Evolutionary conservation across 768 basidiomycete genomes (phyloP).

Genomic region (Termitomyces sp.): DNA sequence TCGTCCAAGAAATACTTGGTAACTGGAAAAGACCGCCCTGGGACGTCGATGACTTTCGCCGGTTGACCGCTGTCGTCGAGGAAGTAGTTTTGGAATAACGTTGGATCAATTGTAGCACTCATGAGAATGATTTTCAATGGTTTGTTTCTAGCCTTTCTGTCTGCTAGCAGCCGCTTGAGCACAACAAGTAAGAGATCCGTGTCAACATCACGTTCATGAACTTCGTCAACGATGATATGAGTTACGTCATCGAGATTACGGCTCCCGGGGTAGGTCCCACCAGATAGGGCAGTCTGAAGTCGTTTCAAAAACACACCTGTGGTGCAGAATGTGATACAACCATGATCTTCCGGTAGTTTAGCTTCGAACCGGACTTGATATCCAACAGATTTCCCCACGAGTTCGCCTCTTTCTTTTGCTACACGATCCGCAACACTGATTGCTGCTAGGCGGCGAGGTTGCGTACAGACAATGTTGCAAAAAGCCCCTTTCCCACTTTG

Average conservation of each 20-base stretch:
- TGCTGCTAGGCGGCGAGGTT: slow-evolving; percentile 88
- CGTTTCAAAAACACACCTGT: slow-evolving; percentile 86
- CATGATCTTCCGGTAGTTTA: slow-evolving; percentile 72
- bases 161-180: slow-evolving; percentile 74
- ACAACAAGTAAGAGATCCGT: slow-evolving; percentile 88
- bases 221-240: slow-evolving; percentile 92
- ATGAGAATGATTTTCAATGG: slow-evolving; percentile 87
- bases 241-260: slow-evolving; percentile 69
- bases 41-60: slow-evolving; percentile 72
- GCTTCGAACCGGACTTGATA: slow-evolving; percentile 92
- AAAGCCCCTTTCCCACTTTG: slow-evolving; percentile 70
- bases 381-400: slow-evolving; percentile 67
- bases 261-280: slow-evolving; percentile 26
- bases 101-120: slow-evolving; percentile 94
- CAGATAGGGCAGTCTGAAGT: slow-evolving; percentile 69
- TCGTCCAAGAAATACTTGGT: slow-evolving; percentile 78
- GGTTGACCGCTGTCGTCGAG: slow-evolving; percentile 50
- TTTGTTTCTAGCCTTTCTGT: slow-evolving; percentile 63
- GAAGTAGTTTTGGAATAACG: slow-evolving; percentile 88
- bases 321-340: slow-evolving; percentile 89
- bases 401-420: slow-evolving; percentile 80
- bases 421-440: slow-evolving; percentile 90
- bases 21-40: slow-evolving; percentile 92
- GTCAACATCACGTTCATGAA: slow-evolving; percentile 93
- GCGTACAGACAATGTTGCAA: slow-evolving; percentile 91